Percentiles rank a stretch among this genome's conserved stretches.
phyloP scores from a whole-genome alignment of 2,329 filamentous ascomycete species.

The Aphanocladium album region DNA sequence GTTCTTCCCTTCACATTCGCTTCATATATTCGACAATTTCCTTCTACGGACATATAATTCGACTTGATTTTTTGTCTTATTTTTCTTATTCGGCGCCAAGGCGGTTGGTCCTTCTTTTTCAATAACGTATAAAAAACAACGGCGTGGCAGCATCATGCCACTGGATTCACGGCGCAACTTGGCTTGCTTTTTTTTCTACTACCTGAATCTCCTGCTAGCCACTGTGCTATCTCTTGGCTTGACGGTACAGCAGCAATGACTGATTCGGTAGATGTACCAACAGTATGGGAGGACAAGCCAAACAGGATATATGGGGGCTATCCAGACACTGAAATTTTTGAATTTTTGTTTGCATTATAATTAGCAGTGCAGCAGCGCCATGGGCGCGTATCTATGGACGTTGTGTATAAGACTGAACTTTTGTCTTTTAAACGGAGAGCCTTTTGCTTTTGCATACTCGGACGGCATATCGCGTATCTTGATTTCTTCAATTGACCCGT shows the following conservation, averaged over 20 bases:
- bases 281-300: background rate
- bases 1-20: background rate
- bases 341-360: background rate
- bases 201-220: background rate
- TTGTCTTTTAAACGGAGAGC: background rate
- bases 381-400: background rate
- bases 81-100: background rate
- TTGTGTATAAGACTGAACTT: background rate
- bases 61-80: background rate
- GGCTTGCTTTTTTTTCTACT: background rate
- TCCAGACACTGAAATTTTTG: background rate
- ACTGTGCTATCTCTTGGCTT: background rate
- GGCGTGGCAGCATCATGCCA: background rate
- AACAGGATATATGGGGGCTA: background rate
- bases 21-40: slow-evolving; percentile 6
- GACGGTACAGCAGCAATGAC: background rate
- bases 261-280: background rate
- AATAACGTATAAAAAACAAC: slow-evolving; percentile 2
- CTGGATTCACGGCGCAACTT: slow-evolving; percentile 1
- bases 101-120: background rate
- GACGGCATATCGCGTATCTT: background rate
- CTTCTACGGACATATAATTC: background rate
- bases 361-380: background rate
- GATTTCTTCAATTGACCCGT: background rate
- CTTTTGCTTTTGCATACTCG: background rate